Percentiles rank a stretch among this genome's conserved stretches.
Conservation (phyloP, 2,329 filamentous ascomycete species). For the Ceratocystis eucalypticola region DNA sequence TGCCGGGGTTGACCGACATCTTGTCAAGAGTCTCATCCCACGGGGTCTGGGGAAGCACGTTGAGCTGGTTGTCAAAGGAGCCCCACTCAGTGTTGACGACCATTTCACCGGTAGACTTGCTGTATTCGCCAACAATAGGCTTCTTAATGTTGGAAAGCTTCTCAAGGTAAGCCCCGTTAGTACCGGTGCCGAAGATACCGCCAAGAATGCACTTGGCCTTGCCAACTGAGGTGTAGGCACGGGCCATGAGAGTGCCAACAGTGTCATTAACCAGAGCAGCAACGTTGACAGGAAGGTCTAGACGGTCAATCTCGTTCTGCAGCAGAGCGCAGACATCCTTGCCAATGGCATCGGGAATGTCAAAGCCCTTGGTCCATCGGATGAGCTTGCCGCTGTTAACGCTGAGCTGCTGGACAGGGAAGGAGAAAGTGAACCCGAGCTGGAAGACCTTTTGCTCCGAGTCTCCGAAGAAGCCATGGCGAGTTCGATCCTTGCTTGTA, state of each 20-base stretch:
- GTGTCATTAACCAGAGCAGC: slow-evolving; percentile 95
- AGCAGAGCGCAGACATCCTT: slow-evolving; percentile 88
- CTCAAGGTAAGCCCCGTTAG: slow-evolving; percentile 95
- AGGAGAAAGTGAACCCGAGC: slow-evolving; percentile 97
- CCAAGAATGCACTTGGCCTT: slow-evolving; percentile 81
- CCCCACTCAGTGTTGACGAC: slow-evolving; percentile 98
- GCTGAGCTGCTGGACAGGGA: slow-evolving; percentile 83
- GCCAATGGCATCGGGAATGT: slow-evolving; percentile 86
- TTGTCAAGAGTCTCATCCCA: slow-evolving; percentile 71
- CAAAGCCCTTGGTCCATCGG: slow-evolving; percentile 97
- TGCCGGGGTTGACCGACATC: slow-evolving; percentile 75
- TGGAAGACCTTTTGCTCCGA: slow-evolving; percentile 61
- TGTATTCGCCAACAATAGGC: slow-evolving; percentile 54
- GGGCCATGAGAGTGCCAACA: slow-evolving; percentile 92
- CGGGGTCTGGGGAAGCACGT: slow-evolving; percentile 69
- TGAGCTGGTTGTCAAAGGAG: slow-evolving; percentile 88
- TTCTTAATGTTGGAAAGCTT: slow-evolving; percentile 79
- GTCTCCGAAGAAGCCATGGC: slow-evolving; percentile 47
- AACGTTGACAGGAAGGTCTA: slow-evolving; percentile 82
- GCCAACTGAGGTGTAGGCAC: slow-evolving; percentile 84
- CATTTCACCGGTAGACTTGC: slow-evolving; percentile 79
- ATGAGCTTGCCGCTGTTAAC: slow-evolving; percentile 93
- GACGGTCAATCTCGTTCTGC: slow-evolving; percentile 75
- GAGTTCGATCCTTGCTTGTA: slow-evolving; percentile 28
- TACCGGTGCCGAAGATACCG: slow-evolving; percentile 93